phyloP scores from a whole-genome alignment of 345 rosid genomes.

The Lumnitzera racemosa region DNA sequence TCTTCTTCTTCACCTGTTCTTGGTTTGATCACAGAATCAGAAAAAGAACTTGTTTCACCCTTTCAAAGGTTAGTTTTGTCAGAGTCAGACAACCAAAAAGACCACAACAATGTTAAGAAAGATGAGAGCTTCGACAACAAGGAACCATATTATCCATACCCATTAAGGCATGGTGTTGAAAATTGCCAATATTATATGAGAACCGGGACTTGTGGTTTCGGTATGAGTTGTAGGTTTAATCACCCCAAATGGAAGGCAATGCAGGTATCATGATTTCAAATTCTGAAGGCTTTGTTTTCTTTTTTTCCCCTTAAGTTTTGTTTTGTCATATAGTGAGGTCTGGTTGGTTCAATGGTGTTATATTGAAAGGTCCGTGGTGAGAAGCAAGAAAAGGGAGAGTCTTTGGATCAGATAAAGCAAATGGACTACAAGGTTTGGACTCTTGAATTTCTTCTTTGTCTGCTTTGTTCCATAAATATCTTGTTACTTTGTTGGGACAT shows the following conservation, averaged over 20 bases:
- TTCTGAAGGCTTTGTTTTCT: neutral
- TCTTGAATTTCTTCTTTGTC: neutral
- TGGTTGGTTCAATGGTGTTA: neutral
- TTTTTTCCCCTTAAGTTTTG: neutral
- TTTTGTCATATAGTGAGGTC: neutral
- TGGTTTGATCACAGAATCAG: neutral
- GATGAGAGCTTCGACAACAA: neutral
- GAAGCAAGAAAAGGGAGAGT: conserved; percentile 13
- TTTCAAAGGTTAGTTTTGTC: neutral
- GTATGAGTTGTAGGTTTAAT: conserved; percentile 17
- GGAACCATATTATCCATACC: neutral
- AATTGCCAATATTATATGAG: neutral
- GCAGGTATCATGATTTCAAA: neutral
- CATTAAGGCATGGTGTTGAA: neutral
- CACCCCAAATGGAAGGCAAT: conserved; percentile 13
- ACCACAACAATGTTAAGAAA: neutral
- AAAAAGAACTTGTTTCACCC: neutral
- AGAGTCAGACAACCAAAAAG: neutral
- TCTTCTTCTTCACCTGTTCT: neutral
- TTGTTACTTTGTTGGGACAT: neutral
- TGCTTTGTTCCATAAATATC: neutral
- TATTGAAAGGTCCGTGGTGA: conserved; percentile 10
- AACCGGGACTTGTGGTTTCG: conserved; percentile 9
- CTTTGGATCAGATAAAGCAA: conserved; percentile 8
- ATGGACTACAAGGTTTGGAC: conserved; percentile 27